Conservation (phyloP, 2,329 filamentous ascomycete genomes). For the Scedosporium apiospermum region DNA sequence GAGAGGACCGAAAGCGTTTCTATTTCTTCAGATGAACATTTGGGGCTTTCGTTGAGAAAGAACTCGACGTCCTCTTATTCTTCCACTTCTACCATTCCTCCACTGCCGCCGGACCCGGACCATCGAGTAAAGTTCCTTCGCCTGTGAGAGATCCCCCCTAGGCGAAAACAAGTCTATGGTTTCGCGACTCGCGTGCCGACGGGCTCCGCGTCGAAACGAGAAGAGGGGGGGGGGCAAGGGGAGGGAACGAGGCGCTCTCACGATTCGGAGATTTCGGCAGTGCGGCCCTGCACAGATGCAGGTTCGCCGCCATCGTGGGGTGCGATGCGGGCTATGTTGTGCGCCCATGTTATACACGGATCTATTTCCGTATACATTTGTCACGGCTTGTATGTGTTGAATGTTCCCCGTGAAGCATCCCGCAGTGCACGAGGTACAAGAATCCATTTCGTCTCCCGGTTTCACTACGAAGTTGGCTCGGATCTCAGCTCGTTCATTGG, state of each 20-base stretch:
- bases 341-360: no score
- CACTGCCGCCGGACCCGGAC: neutral
- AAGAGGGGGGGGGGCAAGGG: neutral
- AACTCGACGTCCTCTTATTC: neutral
- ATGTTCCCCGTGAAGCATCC: neutral
- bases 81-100: neutral
- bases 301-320: neutral
- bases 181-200: neutral
- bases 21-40: neutral
- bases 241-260: neutral
- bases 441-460: no score
- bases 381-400: neutral
- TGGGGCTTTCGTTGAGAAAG: neutral
- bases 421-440: neutral
- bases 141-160: neutral
- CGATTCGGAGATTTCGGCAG: neutral
- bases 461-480: no score
- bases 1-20: neutral
- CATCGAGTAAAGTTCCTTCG: neutral
- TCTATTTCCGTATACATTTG: neutral
- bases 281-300: neutral
- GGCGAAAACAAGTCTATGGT: constrained; percentile 1
- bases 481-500: no score
- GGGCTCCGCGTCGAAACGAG: neutral
- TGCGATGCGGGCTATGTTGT: no score